phyloP scores from a whole-genome alignment of 116 monocot genomes.

The Cymodocea nodosa region DNA sequence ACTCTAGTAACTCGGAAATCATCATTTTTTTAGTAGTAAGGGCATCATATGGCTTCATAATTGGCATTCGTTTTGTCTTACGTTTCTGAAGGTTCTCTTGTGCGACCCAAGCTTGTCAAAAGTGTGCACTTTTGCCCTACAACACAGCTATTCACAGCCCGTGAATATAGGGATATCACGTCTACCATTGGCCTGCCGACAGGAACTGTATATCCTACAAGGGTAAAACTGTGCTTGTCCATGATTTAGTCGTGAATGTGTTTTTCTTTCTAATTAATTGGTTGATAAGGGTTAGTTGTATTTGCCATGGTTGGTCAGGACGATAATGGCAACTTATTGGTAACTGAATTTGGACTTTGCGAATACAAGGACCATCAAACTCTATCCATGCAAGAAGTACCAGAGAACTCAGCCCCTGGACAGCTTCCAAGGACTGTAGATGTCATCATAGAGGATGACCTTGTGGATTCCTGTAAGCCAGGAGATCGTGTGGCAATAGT shows the following conservation, averaged over 20 bases:
- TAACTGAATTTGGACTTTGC: constrained; percentile 89
- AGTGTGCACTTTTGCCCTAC: constrained; percentile 91
- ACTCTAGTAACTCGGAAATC: too few species aligned
- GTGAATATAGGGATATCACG: constrained; percentile 92
- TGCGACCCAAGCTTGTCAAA: constrained; percentile 95
- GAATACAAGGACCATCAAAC: constrained; percentile 99
- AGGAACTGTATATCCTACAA: constrained; percentile 92
- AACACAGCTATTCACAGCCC: constrained; percentile 46
- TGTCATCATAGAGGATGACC: constrained; percentile 88
- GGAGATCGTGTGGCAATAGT: constrained; percentile 90
- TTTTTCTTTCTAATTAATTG: too few species aligned
- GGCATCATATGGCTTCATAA: background rate
- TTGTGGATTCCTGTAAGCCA: constrained; percentile 94
- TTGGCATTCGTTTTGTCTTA: background rate
- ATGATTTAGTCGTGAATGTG: background rate
- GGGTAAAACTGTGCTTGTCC: constrained; percentile 25
- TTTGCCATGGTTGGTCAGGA: constrained; percentile 36
- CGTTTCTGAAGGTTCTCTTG: constrained; percentile 59
- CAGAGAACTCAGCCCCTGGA: constrained; percentile 92
- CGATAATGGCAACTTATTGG: constrained; percentile 82
- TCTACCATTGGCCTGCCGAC: constrained; percentile 77
- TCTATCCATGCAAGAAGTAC: constrained; percentile 95
- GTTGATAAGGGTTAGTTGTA: background rate
- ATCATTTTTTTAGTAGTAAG: too few species aligned
- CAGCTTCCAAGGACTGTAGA: constrained; percentile 97